phyloP scores from a whole-genome alignment of 2,329 filamentous ascomycete genomes.

The Endoconidiophora polonica region DNA sequence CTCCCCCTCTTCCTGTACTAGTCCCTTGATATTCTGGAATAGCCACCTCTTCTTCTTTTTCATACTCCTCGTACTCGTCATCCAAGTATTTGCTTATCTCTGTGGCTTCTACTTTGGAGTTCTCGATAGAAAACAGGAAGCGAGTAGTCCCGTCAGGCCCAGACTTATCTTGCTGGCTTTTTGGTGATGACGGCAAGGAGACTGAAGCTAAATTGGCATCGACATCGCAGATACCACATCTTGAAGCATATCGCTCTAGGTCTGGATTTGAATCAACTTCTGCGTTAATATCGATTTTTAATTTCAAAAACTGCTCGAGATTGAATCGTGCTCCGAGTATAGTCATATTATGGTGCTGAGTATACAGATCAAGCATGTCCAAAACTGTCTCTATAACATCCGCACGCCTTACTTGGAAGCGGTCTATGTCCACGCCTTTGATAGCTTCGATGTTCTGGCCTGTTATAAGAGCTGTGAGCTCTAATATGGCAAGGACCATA shows the following conservation, averaged over 20 bases:
- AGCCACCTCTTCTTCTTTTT: slow-evolving; percentile 58
- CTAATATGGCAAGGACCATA: slow-evolving; percentile 66
- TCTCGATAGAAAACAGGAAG: slow-evolving; percentile 72
- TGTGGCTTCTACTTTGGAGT: slow-evolving; percentile 54
- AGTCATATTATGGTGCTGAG: slow-evolving; percentile 60
- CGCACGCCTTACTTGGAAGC: slow-evolving; percentile 29
- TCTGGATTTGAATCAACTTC: slow-evolving; percentile 49
- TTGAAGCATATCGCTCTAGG: slow-evolving; percentile 46
- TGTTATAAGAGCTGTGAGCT: slow-evolving; percentile 58
- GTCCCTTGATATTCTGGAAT: slow-evolving; percentile 21
- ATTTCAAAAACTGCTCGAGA: slow-evolving; percentile 63
- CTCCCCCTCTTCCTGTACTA: slow-evolving; percentile 12
- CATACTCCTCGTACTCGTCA: slow-evolving; percentile 60
- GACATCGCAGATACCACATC: slow-evolving; percentile 35
- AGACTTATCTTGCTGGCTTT: slow-evolving; percentile 18
- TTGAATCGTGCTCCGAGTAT: slow-evolving; percentile 56
- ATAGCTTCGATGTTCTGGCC: slow-evolving; percentile 35
- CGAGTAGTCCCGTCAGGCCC: slow-evolving; percentile 55
- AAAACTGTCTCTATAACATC: slow-evolving; percentile 61
- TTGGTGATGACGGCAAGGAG: slow-evolving; percentile 3
- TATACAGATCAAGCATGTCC: slow-evolving; percentile 84
- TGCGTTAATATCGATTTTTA: slow-evolving; percentile 75
- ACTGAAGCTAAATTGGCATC: slow-evolving; percentile 16
- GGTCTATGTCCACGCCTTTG: slow-evolving; percentile 31
- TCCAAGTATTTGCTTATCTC: slow-evolving; percentile 52